Base-by-base conservation (phyloP, 2,329 filamentous ascomycete species). In the Xylariales sp. region DNA sequence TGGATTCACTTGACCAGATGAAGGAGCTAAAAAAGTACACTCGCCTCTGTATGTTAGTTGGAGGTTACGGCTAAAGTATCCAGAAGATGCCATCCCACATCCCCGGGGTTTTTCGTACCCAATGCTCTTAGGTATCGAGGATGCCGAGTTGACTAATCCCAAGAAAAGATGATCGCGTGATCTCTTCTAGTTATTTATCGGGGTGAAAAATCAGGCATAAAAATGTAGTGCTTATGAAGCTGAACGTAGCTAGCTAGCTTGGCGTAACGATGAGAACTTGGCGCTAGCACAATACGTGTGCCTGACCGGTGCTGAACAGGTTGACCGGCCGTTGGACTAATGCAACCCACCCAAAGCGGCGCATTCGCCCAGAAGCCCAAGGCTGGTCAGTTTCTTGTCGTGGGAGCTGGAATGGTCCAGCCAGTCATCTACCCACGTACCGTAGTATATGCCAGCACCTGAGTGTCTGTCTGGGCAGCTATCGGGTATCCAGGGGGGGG, bases 191-290 rank as follows among this genome's bases (percentile, higher is more conserved):
- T 48, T 39, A 30, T 43, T n/a, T 61, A 50, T 57, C 39, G 32
- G 53, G 57, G 62, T 23, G 18, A 52, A 52, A 5, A 61, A 16
- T 43, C 28, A 56, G 54, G 23, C 7, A 45, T 32, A 45, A 18
- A 56, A 14, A 41, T 55, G 56, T 63, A 64, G 62, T 61, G 68
- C 65, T 70, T 69, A 70, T 62, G 66, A 64, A 69, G 63, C 63
- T 70, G 66, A 69, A 30, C 14, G 23, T 57, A 46, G 50, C 39
- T 62, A 56, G 23, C 36, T 41, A 14, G 39, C 68, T 68, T 68
- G 53, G 68, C 68, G 53, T n/a, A 45, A 67, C 53, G 9, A 12
- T n/a, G 50, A 18, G 41, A 39, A 9, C 68, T 70, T 70, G 68
- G 65, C 68, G 53, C 49, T 58, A 54, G 32, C 49, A 64, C 60